Evolutionary conservation across 768 basidiomycete genomes (phyloP), one percentile per base, ranked within the genome.

Genomic region (Chlorophyllum brunneum): DNA sequence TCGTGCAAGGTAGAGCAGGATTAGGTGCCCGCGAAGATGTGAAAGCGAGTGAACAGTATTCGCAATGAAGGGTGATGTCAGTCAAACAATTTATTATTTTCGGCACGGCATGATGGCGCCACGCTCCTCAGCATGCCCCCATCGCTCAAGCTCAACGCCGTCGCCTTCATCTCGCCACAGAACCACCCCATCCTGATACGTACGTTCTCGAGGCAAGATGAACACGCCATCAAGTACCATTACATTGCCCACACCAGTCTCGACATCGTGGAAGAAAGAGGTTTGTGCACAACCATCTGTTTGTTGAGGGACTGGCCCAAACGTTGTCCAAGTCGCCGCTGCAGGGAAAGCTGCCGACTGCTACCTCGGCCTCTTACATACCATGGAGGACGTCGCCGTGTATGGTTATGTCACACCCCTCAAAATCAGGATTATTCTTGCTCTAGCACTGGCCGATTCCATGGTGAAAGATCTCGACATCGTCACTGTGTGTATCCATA

Each of bases 311-410:
- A 46, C 9, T 30, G 34, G 16, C 22, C 31, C 37, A 16, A 22
- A 34, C 48, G 22, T 26, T 29, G 10, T 37, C 39, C 39, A 56
- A 77, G 77, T 76, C 37, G 67, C 62, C 63, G 71, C 76, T 54
- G 77, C 76, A 15, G 74, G 74, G 24, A 92, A 90, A 66, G 70
- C 79, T 3, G 74, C 72, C 4, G 92, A 95, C 29, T 85, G 86
- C 63, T 95, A 94, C 63, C 77, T 93, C 31, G 92, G 92, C 4
- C 73, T 95, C 50, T 69, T 95, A 22, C 92, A 91, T 65, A 79
- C 86, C n/a, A 86, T 95, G 77, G 93, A 95, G 68, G 92, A 95
- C 59, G 86, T 91, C 44, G 92, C 90, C 2, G 89, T 92, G 33
- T 95, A 95, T 66, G 93, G 92, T 34, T 95, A 92, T 68, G 81